phyloP scores from a whole-genome alignment of 164 flowering plant genomes.

The Macadamia tetraphylla region DNA sequence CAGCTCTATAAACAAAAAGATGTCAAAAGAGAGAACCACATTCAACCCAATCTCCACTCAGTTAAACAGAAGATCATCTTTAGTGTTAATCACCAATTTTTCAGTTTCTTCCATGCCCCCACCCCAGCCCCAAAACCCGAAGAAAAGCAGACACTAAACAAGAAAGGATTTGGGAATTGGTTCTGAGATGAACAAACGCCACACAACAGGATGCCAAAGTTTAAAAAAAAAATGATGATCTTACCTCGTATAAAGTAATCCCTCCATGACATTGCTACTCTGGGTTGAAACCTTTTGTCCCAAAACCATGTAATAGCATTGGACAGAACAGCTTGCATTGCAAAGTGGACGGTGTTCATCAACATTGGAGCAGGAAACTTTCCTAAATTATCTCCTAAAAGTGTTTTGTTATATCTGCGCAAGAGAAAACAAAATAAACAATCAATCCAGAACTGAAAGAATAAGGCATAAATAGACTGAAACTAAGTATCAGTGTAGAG shows the following conservation, averaged over 20 bases:
- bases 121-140: background rate
- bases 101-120: too few relatives aligned
- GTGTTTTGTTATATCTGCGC: slow-evolving; percentile 80
- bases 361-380: slow-evolving; percentile 95
- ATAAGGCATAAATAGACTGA: slow-evolving; percentile 1
- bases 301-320: slow-evolving; percentile 62
- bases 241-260: slow-evolving; percentile 86
- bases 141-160: background rate
- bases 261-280: slow-evolving; percentile 73
- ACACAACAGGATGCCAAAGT: background rate
- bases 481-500: slow-evolving; percentile 4
- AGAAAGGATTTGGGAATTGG: background rate
- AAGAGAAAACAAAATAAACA: slow-evolving; percentile 3
- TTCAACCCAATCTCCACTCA: too few relatives aligned
- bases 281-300: slow-evolving; percentile 59
- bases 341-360: slow-evolving; percentile 92
- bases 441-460: slow-evolving; percentile 5
- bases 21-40: too few relatives aligned
- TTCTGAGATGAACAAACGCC: background rate
- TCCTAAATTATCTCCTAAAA: slow-evolving; percentile 90
- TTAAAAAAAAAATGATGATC: slow-evolving; percentile 2
- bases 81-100: too few relatives aligned
- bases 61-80: too few relatives aligned
- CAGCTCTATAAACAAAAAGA: too few relatives aligned
- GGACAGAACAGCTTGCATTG: slow-evolving; percentile 93